Base-by-base conservation (phyloP, 345 rosid species). In the Garcia nutans region DNA sequence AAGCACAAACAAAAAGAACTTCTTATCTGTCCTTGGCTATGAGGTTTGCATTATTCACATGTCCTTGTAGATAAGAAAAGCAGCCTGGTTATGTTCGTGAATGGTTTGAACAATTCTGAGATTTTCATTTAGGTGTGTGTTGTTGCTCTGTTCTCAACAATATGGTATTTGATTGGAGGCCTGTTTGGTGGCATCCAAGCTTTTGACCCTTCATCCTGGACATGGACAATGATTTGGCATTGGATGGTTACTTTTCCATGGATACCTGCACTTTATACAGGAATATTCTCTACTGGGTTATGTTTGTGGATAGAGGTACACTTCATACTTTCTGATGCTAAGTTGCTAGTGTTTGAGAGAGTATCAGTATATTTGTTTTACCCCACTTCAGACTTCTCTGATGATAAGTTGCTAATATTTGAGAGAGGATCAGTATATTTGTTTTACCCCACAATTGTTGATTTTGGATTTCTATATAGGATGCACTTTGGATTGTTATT, bases 251-350 rank as follows among this genome's bases (percentile, higher is more conserved):
- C 80, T 24, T 91, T 89, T 79, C 91, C 93, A 31, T 88, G 92
- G 96, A 78, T 89, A 54, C 92, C 93, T 65, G 85, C 89, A 37
- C 82, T 91, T 59, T 89, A 87, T 75, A 83, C 92, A 0, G 87
- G 92, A 76, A 13, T 85, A 52, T 84, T 91, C 82, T 89, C 91
- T 23, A 86, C 91, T 7, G 85, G 86, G 49, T 71, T 89, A 68
- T 88, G 91, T 76, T 79, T 91, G 65, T 89, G 89, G 91, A 75
- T 88, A 75, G 89, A 91, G 96, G 92, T 87, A 82, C n/a, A 6
- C n/a, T 23, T 55, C 70, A 56, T 31, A 24, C 4, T 74, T 15
- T n/a, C n/a, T n/a, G n/a, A n/a, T 28, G 31, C 31, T 28, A 28
- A 28, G 1, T 28, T 28, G 31, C 31, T 28, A 28, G 2, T 28